phyloP scores from a whole-genome alignment of 371 early-diverging fungal genomes.

The Rhizopus sp. region DNA sequence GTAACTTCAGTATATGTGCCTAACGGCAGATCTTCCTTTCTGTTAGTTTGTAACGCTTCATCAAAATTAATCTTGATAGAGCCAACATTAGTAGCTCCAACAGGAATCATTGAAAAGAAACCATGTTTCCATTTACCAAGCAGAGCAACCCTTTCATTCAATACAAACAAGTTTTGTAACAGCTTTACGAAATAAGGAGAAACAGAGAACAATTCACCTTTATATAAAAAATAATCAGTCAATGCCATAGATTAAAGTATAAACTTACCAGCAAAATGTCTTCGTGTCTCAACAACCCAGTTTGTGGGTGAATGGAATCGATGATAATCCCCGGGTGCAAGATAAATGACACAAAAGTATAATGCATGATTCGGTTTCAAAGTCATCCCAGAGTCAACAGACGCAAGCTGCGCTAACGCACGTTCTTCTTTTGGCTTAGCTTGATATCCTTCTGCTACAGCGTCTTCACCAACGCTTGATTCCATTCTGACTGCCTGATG shows the following conservation, averaged over 20 bases:
- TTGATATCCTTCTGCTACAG: conserved; percentile 33
- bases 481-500: conserved; percentile 27
- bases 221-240: too few relatives aligned
- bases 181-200: conserved; percentile 85
- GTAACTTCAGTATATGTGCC: conserved; percentile 80
- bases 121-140: conserved; percentile 93
- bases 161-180: conserved; percentile 86
- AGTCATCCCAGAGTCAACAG: conserved; percentile 32
- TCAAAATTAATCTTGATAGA: conserved; percentile 92
- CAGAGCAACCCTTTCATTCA: conserved; percentile 95
- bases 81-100: conserved; percentile 98
- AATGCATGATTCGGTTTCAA: conserved; percentile 72
- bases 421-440: conserved; percentile 23
- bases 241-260: background rate
- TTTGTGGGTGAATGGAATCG: conserved; percentile 96
- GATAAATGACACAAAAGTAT: conserved; percentile 89
- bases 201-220: conserved; percentile 94
- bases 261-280: conserved; percentile 86
- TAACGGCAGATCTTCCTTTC: conserved; percentile 59
- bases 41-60: conserved; percentile 76
- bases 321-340: conserved; percentile 98
- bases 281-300: conserved; percentile 84
- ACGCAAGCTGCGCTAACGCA: conserved; percentile 23
- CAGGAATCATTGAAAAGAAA: conserved; percentile 94
- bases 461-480: conserved; percentile 47